A percentile compares a stretch with the other conserved stretches of the same genome.
Conservation (phyloP, 2,329 filamentous ascomycete species). For the Pseudogymnoascus sp. region DNA sequence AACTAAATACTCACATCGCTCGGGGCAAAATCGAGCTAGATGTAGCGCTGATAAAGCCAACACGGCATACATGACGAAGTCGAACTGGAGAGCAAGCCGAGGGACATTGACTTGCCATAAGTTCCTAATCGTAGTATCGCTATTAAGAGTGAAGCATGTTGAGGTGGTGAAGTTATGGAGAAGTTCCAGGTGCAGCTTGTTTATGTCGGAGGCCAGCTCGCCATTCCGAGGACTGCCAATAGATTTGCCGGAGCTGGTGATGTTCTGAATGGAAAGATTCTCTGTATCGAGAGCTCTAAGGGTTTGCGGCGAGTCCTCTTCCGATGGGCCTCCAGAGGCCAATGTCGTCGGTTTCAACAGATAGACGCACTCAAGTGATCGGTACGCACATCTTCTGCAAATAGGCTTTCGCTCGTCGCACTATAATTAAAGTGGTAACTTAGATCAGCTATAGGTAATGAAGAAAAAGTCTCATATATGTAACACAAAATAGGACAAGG, state of each 20-base stretch:
- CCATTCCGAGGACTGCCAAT: neutral
- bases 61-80: slow-evolving; percentile 41
- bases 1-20: slow-evolving; percentile 32
- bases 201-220: slow-evolving; percentile 19
- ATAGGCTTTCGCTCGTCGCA: slow-evolving; percentile 34
- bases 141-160: slow-evolving; percentile 40
- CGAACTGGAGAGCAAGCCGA: slow-evolving; percentile 37
- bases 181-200: slow-evolving; percentile 41
- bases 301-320: slow-evolving; percentile 9
- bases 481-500: neutral
- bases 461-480: neutral
- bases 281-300: neutral
- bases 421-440: slow-evolving; percentile 17
- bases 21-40: slow-evolving; percentile 34
- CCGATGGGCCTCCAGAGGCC: slow-evolving; percentile 11
- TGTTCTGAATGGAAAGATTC: neutral
- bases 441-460: neutral
- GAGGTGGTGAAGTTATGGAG: slow-evolving; percentile 44
- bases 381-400: slow-evolving; percentile 34
- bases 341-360: slow-evolving; percentile 14
- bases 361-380: slow-evolving; percentile 34
- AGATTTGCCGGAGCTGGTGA: neutral
- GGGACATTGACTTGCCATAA: slow-evolving; percentile 42
- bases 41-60: slow-evolving; percentile 43
- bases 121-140: slow-evolving; percentile 33